These are phyloP conservation scores for Globisporangium irregulare DNA, from an alignment of 352 stramenopile species.

Conservation along the genomic window DNA sequence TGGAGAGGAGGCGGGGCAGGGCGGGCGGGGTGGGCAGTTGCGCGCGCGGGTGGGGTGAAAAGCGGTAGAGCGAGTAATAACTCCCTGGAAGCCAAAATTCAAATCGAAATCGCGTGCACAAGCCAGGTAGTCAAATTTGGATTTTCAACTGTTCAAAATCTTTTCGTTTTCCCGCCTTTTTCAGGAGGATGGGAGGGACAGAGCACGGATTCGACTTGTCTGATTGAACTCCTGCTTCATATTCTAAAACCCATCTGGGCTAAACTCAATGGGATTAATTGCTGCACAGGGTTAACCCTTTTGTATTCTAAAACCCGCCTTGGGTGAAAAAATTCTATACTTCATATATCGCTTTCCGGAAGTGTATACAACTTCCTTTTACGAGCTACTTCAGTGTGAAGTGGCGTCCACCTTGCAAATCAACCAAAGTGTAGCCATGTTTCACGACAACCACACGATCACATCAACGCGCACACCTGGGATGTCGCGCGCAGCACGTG, in stretches of 20 bases:
- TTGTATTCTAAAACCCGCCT: not conserved
- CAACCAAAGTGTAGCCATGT: constrained; percentile 16
- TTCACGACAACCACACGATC: constrained; percentile 3
- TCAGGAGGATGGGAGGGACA: not conserved
- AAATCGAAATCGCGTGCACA: not conserved
- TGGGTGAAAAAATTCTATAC: not conserved
- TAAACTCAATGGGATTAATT: not conserved
- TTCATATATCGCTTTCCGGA: not conserved
- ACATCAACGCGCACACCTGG: constrained; percentile 69
- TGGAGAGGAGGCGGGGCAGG: not conserved
- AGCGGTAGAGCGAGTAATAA: not conserved
- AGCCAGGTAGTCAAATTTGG: no score
- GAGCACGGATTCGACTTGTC: not conserved
- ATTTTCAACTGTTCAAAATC: not conserved
- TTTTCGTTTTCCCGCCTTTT: constrained; percentile 7
- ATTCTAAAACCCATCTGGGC: constrained; percentile 1
- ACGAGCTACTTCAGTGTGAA: not conserved
- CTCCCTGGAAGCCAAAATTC: constrained; percentile 7
- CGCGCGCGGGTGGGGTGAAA: not conserved
- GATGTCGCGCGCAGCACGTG: constrained; percentile 50
- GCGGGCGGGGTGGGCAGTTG: not conserved
- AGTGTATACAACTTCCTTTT: not conserved
- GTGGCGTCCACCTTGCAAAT: not conserved
- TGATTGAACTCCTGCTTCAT: not conserved
- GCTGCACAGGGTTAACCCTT: not conserved